These are phyloP conservation scores for Sonneratia caseolaris DNA, from an alignment of 345 rosid species.

Conservation along the genomic window DNA sequence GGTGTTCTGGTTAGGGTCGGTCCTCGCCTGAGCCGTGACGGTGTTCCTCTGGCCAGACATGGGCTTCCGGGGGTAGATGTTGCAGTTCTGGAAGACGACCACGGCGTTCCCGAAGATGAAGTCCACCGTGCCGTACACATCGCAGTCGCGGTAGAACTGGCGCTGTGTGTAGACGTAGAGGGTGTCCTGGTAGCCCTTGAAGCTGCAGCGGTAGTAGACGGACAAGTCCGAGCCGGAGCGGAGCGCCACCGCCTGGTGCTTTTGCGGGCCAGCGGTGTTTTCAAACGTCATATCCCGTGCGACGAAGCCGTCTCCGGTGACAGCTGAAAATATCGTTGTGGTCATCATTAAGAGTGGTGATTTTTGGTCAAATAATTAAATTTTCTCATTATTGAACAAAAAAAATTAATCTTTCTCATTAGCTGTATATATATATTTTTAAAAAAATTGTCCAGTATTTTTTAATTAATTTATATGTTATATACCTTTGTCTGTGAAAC, in stretches of 20 bases:
- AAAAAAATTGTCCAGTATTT: no score
- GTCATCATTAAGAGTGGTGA: not conserved
- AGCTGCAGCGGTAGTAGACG: constrained; percentile 65
- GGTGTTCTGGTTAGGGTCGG: constrained; percentile 63
- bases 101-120: constrained; percentile 74
- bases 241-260: constrained; percentile 82
- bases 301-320: constrained; percentile 55
- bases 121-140: constrained; percentile 68
- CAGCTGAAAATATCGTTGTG: constrained; percentile 28
- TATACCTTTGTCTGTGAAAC: no score
- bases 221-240: constrained; percentile 75
- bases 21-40: constrained; percentile 64
- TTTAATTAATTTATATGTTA: no score
- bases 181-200: constrained; percentile 91
- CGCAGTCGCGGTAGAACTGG: constrained; percentile 74
- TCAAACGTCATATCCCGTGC: constrained; percentile 70
- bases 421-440: no score
- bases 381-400: no score
- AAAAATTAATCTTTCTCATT: no score
- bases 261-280: constrained; percentile 82
- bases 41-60: constrained; percentile 46
- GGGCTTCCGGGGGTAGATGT: constrained; percentile 48
- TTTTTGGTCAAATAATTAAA: not conserved
- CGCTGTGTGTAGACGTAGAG: constrained; percentile 65
- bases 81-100: constrained; percentile 50